A percentile compares a stretch with the other conserved stretches of the same genome.
phyloP scores from a whole-genome alignment of 371 early-diverging fungal species.

The Mortierella sp. region DNA sequence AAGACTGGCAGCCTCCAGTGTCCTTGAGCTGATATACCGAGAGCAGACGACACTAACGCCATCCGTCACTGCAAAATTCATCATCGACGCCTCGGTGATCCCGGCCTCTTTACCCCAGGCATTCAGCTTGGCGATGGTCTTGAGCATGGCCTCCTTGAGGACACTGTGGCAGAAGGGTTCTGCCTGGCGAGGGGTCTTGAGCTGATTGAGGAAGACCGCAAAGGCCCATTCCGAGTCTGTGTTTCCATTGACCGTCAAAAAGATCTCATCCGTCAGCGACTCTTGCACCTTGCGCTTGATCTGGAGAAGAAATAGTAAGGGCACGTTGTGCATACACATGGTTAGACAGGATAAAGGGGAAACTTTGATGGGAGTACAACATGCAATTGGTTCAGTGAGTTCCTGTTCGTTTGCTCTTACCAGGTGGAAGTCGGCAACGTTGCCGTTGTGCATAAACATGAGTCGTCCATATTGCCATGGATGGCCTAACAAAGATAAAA shows the following conservation, averaged over 20 bases:
- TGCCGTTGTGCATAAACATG: conserved; percentile 94
- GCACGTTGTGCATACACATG: conserved; percentile 90
- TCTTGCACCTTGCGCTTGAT: conserved; percentile 82
- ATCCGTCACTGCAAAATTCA: conserved; percentile 92
- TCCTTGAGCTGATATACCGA: conserved; percentile 78
- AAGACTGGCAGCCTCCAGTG: conserved; percentile 83
- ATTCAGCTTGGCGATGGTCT: conserved; percentile 82
- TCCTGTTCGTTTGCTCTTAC: conserved; percentile 35
- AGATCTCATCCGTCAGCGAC: conserved; percentile 79
- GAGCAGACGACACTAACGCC: conserved; percentile 86
- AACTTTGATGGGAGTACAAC: not conserved
- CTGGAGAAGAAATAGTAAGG: conserved; percentile 32
- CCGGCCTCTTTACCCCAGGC: conserved; percentile 78
- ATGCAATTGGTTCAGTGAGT: not conserved
- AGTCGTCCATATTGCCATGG: conserved; percentile 83
- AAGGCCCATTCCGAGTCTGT: conserved; percentile 93
- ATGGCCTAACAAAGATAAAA: conserved; percentile 58
- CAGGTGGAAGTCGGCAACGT: conserved; percentile 79
- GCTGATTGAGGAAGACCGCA: conserved; percentile 83
- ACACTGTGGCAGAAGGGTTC: conserved; percentile 62
- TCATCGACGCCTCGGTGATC: conserved; percentile 77
- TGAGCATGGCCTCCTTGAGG: conserved; percentile 82
- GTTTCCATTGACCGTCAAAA: conserved; percentile 82
- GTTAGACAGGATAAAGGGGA: not conserved
- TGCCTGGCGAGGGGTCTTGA: conserved; percentile 45